These are phyloP conservation scores for Mentha longifolia DNA, from an alignment of 257 asterid genomes.

Conservation along the genomic window DNA sequence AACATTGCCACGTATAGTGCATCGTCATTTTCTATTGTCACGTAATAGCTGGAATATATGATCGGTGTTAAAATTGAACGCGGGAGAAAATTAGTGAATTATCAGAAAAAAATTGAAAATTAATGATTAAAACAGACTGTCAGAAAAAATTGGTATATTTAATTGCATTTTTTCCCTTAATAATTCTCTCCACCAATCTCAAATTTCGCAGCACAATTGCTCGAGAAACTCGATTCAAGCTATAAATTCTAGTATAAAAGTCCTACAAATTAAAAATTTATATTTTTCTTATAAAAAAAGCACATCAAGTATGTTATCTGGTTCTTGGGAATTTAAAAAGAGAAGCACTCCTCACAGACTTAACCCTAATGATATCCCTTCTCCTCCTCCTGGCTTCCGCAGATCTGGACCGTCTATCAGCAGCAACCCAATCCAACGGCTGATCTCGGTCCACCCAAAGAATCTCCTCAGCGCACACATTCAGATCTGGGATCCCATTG, in stretches of 20 bases:
- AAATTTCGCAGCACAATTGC: too few relatives aligned
- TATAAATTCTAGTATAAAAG: neutral
- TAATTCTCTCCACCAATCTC: too few relatives aligned
- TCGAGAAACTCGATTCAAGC: neutral
- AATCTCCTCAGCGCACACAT: constrained; percentile 32
- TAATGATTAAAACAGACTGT: too few relatives aligned
- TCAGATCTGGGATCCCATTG: constrained; percentile 48
- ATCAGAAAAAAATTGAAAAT: too few relatives aligned
- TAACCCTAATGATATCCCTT: constrained; percentile 46
- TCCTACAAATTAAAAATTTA: neutral
- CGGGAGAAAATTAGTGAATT: too few relatives aligned
- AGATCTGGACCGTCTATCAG: constrained; percentile 43
- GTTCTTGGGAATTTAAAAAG: constrained; percentile 32
- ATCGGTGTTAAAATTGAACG: too few relatives aligned
- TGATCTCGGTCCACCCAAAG: constrained; percentile 26
- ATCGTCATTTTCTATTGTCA: too few relatives aligned
- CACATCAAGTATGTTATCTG: neutral
- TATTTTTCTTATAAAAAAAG: too few relatives aligned
- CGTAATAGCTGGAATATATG: too few relatives aligned
- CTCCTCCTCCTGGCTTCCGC: constrained; percentile 72
- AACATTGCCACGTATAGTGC: too few relatives aligned
- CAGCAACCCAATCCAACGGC: constrained; percentile 40
- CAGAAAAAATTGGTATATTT: too few relatives aligned
- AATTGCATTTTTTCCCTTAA: too few relatives aligned
- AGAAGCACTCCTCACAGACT: constrained; percentile 34